Conservation (phyloP, 495 filamentous ascomycete species). For the Pyrenula massariospora region DNA sequence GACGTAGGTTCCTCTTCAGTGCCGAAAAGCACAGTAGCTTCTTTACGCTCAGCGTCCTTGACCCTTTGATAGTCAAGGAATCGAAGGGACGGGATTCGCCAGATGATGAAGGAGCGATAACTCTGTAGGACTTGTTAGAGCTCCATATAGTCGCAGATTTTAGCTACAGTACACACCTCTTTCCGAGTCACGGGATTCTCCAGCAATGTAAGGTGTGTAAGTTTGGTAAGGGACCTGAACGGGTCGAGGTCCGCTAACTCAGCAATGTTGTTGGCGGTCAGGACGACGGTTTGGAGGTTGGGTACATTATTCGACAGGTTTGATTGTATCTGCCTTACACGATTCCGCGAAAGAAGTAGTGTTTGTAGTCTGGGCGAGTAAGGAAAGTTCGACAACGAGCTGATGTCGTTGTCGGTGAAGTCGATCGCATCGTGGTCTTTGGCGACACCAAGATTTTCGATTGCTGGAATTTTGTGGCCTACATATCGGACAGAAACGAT, state of each 20-base stretch:
- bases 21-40: slow-evolving; percentile 73
- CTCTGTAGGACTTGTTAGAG: slow-evolving; percentile 39
- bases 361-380: slow-evolving; percentile 75
- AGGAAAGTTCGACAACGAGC: slow-evolving; percentile 84
- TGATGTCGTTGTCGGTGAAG: slow-evolving; percentile 96
- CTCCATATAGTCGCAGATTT: neutral
- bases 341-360: slow-evolving; percentile 82
- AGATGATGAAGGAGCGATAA: slow-evolving; percentile 87
- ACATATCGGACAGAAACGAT: slow-evolving; percentile 47
- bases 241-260: slow-evolving; percentile 84
- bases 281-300: slow-evolving; percentile 62
- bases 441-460: slow-evolving; percentile 96
- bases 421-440: slow-evolving; percentile 91
- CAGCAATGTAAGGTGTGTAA: slow-evolving; percentile 71
- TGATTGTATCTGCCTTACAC: slow-evolving; percentile 68
- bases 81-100: slow-evolving; percentile 69
- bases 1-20: slow-evolving; percentile 61
- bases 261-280: slow-evolving; percentile 62
- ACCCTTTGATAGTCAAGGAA: slow-evolving; percentile 93
- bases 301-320: slow-evolving; percentile 62
- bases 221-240: slow-evolving; percentile 49
- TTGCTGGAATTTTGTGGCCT: slow-evolving; percentile 96
- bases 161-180: slow-evolving; percentile 49
- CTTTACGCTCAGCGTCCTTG: slow-evolving; percentile 66
- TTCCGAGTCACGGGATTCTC: slow-evolving; percentile 87